These are phyloP conservation scores for Aphanomyces euteiches DNA, from an alignment of 352 stramenopile genomes.

Conservation along the genomic window DNA sequence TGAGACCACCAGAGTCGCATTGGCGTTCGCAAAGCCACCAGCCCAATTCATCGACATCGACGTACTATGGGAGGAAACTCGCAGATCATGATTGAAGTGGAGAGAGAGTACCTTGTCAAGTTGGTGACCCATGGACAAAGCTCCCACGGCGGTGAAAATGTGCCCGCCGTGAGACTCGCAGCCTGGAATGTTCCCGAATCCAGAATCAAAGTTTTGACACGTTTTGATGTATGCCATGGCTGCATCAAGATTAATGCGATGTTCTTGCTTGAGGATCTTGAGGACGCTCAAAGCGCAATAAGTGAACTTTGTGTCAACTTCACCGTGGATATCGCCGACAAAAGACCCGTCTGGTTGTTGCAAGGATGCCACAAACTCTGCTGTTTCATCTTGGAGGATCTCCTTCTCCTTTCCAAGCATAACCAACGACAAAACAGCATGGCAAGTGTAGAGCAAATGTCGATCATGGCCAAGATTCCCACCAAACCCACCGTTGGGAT, in stretches of 20 bases:
- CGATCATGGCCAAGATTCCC: slow-evolving; percentile 96
- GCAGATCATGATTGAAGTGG: not conserved
- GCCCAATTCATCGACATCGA: slow-evolving; percentile 86
- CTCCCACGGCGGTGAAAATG: slow-evolving; percentile 96
- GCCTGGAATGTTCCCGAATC: slow-evolving; percentile 87
- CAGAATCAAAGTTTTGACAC: slow-evolving; percentile 97
- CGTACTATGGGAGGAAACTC: slow-evolving; percentile 41
- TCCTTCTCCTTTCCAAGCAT: slow-evolving; percentile 86
- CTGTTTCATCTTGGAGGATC: slow-evolving; percentile 77
- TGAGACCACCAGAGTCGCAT: slow-evolving; percentile 92
- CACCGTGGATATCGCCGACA: slow-evolving; percentile 93
- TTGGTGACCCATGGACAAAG: slow-evolving; percentile 84
- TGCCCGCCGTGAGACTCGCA: slow-evolving; percentile 97
- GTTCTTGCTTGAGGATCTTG: slow-evolving; percentile 87
- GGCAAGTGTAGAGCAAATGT: slow-evolving; percentile 97
- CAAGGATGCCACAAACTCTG: slow-evolving; percentile 80
- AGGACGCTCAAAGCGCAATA: slow-evolving; percentile 97
- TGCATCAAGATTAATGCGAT: slow-evolving; percentile 82
- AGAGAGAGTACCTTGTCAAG: slow-evolving; percentile 4
- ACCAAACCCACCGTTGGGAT: slow-evolving; percentile 90
- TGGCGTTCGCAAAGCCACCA: slow-evolving; percentile 98
- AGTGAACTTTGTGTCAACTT: slow-evolving; percentile 99
- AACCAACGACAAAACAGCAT: slow-evolving; percentile 95
- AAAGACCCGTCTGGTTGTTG: slow-evolving; percentile 98
- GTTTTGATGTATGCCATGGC: slow-evolving; percentile 92